phyloP scores from a whole-genome alignment of 2,329 filamentous ascomycete genomes.

The Tolypocladium nubicola region DNA sequence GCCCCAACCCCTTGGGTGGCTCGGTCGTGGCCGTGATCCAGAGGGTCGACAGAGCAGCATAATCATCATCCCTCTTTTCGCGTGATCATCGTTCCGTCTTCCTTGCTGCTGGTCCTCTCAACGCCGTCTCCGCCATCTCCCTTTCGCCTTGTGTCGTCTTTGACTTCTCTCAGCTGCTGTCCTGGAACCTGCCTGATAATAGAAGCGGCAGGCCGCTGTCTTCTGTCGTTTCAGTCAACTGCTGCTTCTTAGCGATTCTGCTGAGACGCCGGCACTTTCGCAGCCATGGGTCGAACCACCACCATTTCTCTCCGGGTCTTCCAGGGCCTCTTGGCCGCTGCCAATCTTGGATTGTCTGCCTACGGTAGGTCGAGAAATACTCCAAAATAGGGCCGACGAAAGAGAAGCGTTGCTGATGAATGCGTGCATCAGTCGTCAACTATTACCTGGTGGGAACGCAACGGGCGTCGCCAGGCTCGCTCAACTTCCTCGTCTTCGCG shows the following conservation, averaged over 20 bases:
- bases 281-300: constrained; percentile 7
- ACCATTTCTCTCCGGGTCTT: constrained; percentile 7
- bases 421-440: constrained; percentile 38
- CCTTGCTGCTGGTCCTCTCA: background rate
- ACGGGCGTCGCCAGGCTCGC: constrained; percentile 40
- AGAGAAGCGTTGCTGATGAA: background rate
- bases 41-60: background rate
- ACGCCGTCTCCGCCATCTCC: background rate
- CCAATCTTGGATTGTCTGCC: constrained; percentile 9
- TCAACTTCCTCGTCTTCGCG: constrained; percentile 48
- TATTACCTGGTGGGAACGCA: constrained; percentile 49
- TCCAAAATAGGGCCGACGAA: background rate
- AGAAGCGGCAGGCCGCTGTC: background rate
- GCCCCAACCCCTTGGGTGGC: background rate
- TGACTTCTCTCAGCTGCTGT: background rate
- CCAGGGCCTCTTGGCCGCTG: constrained; percentile 8
- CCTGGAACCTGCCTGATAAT: background rate
- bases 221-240: background rate
- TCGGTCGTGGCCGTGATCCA: background rate
- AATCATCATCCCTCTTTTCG: background rate
- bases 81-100: background rate
- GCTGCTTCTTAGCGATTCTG: background rate
- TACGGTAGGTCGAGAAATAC: constrained; percentile 6
- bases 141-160: background rate
- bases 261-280: background rate